phyloP scores from a whole-genome alignment of 2,329 filamentous ascomycete species.

The Pseudogymnoascus sp. region DNA sequence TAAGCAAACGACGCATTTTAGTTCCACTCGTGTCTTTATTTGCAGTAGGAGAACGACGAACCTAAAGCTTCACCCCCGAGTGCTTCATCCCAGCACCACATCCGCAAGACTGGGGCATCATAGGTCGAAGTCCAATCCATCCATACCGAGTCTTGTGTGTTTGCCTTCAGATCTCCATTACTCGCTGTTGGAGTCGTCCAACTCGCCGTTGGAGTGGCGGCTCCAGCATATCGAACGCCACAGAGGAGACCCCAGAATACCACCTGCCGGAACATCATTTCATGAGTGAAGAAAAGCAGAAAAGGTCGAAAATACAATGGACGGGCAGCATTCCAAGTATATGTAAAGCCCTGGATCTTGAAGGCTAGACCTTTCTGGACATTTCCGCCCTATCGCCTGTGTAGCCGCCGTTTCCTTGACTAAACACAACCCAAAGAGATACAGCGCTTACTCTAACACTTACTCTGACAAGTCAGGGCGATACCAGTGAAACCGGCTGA shows the following conservation, averaged over 20 bases:
- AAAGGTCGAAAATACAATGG: not conserved
- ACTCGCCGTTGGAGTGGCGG: slow-evolving; percentile 1
- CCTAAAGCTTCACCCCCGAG: not conserved
- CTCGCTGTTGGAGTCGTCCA: slow-evolving; percentile 11
- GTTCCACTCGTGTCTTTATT: not conserved
- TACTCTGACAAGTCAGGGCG: not conserved
- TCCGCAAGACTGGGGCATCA: slow-evolving; percentile 11
- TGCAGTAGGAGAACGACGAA: not conserved
- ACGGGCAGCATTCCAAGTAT: not conserved
- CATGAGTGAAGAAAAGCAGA: not conserved
- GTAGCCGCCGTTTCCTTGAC: not conserved
- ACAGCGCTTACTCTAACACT: not conserved
- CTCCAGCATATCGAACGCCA: not conserved
- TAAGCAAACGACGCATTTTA: slow-evolving; percentile 7
- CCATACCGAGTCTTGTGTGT: slow-evolving; percentile 13
- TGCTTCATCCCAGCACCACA: slow-evolving; percentile 14
- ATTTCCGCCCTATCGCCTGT: not conserved
- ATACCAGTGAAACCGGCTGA: not conserved
- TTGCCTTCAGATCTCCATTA: slow-evolving; percentile 10
- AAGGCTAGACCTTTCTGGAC: not conserved
- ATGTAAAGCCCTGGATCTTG: not conserved
- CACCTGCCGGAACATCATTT: not conserved
- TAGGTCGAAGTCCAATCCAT: slow-evolving; percentile 14
- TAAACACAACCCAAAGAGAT: not conserved
- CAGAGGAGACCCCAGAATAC: not conserved